Evolutionary conservation across 345 rosid genomes (phyloP), one percentile per base, ranked within the genome.

Genomic region (Syzygium aromaticum): DNA sequence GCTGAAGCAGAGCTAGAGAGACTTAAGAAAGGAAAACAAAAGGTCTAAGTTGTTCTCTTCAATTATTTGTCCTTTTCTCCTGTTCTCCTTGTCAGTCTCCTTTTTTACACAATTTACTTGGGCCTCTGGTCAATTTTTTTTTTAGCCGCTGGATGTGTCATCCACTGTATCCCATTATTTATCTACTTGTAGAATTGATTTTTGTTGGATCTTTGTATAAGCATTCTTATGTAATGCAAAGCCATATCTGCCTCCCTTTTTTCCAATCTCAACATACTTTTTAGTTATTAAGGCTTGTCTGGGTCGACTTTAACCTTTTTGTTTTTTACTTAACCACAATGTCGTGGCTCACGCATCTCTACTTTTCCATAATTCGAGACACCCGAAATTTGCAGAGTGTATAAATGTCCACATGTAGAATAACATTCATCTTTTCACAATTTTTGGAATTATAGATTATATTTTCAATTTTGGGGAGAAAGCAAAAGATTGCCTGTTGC

Each of bases 1-100:
- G 95, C 98, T 11, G 99, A 96, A 94, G 94, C 91, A 77, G 95
- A 95, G 80, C 94, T 98, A 2, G 95, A 94, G 89, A 94, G 89
- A 85, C 87, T 91, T 86, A 89, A 88, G 86, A 96, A 93, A 91
- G 96, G 98, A 84, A 95, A 94, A 87, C 89, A 93, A 64, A 87
- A 85, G 90, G 93, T 87, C 77, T 90, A 87, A 88, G 30, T 5
- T 59, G 64, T 59, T 59, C 27, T 59, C 67, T 59, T 27, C 30
- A 59, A 85, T 90, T 23, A 28, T 86, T 85, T 86, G 80, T 77
- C 56, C 25, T 78, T 46, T 27, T 80, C 30, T 46, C 53, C 3
- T 1, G 23, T 85, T 87, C 82, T 15, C 57, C 30, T 88, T 59
- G 77, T 33, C 46, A 19, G 11, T 84, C 51, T 49, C 83, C 61